Base-by-base conservation (phyloP, 2,329 filamentous ascomycete species). In the Dactylellina cionopaga region DNA sequence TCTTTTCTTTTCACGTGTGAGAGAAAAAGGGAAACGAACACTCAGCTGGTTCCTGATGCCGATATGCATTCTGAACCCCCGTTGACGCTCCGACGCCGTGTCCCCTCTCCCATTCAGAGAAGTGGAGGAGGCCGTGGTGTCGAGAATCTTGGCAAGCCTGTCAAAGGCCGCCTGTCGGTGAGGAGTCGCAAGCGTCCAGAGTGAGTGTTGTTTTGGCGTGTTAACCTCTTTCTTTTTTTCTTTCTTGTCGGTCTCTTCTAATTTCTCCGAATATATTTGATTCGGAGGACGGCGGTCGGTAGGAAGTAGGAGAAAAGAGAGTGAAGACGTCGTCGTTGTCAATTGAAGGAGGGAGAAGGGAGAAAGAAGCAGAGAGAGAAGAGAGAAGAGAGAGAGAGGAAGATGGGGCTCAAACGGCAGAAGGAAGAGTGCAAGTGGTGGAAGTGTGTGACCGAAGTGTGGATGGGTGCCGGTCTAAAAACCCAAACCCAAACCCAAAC, bases 21-120 rank as follows among this genome's bases (percentile, higher is more conserved):
- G 15, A 17, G n/a, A 33, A 22, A 19, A 11, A 46, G 51, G n/a
- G 33, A 17, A 17, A 56, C 66, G 25, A 33, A 72, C 68, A 46
- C 68, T 72, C 35, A 72, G 46, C 52, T 72, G 68, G 37, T 72
- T 72, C 47, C 68, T 65, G 37, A 72, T 72, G 13, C 44, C 39
- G 68, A 72, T 60, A 60, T 72, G 68, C 68, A 72, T 72, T 31
- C 46, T 58, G 37, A 5, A 39, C 39, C 17, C 27, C 47, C 22
- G 39, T 25, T 15, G 35, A 37, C 15, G 13, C 37, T 31, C 43
- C 15, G 19, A 22, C 33, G 22, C 33, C 58, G 37, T 39, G 46
- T 43, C 46, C 46, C 29, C 17, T 60, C 24, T 33, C 37, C 43
- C 51, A 55, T 55, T 41, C 13, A 41, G 11, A 55, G 13, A 11